phyloP scores from a whole-genome alignment of 2,329 filamentous ascomycete genomes.

The Cladosporium sp. region DNA sequence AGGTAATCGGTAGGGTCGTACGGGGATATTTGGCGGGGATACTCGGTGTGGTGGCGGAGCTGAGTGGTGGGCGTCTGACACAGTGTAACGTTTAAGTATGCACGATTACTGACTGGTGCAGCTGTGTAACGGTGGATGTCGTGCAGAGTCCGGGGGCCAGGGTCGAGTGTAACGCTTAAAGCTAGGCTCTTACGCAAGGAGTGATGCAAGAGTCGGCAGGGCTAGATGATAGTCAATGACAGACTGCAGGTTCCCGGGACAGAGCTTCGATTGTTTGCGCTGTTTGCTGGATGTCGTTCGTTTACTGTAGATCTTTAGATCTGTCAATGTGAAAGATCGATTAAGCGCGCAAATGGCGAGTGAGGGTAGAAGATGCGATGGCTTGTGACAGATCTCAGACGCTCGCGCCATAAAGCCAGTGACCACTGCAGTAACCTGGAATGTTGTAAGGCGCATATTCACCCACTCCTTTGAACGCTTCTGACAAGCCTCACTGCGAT shows the following conservation, averaged over 20 bases:
- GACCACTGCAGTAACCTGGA: slow-evolving; percentile 12
- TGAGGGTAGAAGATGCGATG: not conserved
- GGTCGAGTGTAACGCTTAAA: slow-evolving; percentile 1
- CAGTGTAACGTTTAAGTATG: slow-evolving; percentile 5
- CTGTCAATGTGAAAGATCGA: too few species aligned
- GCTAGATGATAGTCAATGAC: slow-evolving; percentile 2
- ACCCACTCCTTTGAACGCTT: not conserved
- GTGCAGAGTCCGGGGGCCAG: slow-evolving; percentile 3
- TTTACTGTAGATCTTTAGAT: too few species aligned
- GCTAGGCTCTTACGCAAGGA: slow-evolving; percentile 1
- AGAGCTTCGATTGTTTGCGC: not conserved
- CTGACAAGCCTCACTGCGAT: not conserved
- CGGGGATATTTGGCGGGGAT: not conserved
- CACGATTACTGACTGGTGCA: not conserved
- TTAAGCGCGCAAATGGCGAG: not conserved
- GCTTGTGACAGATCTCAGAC: not conserved
- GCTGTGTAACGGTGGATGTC: slow-evolving; percentile 9
- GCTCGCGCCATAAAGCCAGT: slow-evolving; percentile 7
- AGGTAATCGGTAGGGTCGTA: not conserved
- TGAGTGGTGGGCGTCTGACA: slow-evolving; percentile 11
- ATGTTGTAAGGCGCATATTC: slow-evolving; percentile 7
- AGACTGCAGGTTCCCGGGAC: not conserved
- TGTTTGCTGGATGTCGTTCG: slow-evolving; percentile 2
- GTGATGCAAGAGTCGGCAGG: not conserved
- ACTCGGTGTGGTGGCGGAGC: slow-evolving; percentile 5